phyloP scores from a whole-genome alignment of 2,329 filamentous ascomycete species.

The Cladophialophora chaetospira region DNA sequence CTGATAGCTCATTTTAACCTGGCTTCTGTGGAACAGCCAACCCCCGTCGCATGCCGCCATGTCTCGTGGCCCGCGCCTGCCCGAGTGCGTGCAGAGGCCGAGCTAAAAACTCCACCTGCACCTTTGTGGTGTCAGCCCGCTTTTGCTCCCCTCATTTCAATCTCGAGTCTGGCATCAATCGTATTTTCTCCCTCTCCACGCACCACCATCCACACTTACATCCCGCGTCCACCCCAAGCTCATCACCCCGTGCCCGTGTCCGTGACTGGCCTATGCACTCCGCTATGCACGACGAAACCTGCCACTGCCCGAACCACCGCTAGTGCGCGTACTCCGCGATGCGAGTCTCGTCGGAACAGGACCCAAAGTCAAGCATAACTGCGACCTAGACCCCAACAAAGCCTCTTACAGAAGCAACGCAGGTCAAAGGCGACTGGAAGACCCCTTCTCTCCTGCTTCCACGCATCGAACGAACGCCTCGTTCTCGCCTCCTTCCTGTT shows the following conservation, averaged over 20 bases:
- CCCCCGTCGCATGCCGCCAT: conserved; percentile 1
- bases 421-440: conserved; percentile 6
- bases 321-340: conserved; percentile 21
- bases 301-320: conserved; percentile 22
- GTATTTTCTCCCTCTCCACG: conserved; percentile 7
- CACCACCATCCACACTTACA: conserved; percentile 16
- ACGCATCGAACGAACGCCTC: conserved; percentile 6
- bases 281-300: conserved; percentile 12
- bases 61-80: background rate
- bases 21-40: background rate
- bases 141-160: conserved; percentile 3
- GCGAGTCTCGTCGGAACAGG: conserved; percentile 4
- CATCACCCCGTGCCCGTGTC: conserved; percentile 10
- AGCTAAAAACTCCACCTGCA: background rate
- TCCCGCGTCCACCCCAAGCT: conserved; percentile 23
- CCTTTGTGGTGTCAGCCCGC: background rate
- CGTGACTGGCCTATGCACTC: conserved; percentile 22
- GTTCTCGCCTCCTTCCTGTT: conserved; percentile 8
- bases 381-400: conserved; percentile 19
- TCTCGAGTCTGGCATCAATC: conserved; percentile 1
- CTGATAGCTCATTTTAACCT: background rate
- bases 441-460: background rate
- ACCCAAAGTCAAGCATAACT: conserved; percentile 11
- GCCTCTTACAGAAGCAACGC: conserved; percentile 23
- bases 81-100: conserved; percentile 3